Evolutionary conservation across 495 filamentous ascomycete species (phyloP), one percentile per base, ranked within the genome.

Genomic region (Acidomyces sp.): DNA sequence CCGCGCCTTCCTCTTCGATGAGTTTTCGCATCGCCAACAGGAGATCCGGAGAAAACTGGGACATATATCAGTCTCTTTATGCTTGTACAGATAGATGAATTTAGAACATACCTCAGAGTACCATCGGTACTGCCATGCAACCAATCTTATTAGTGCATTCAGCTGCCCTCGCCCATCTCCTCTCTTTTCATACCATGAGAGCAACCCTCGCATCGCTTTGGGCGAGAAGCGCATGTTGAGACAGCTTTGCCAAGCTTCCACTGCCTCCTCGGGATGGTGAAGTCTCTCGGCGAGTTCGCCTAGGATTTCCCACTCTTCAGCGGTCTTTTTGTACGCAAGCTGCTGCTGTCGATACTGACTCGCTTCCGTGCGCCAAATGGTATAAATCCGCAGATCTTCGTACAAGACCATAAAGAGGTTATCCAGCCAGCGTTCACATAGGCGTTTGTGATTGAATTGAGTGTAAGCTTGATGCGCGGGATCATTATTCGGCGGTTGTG

Each of bases 361-460:
- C 75, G 95, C 83, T 61, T 96, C 92, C 2, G 90, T 94, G 27
- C 90, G 78, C 90, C 90, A 97, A 57, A 97, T 96, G 27, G 90
- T 96, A 63, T 96, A 97, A 41, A 97, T 86, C 21, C 90, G 83
- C 7, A 97, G 73, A 54, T 97, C 90, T 59, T 97, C 90, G 55
- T 96, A 97, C 1, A 96, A 72, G 0, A 96, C 88, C 90, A 97
- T 97, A 66, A 97, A 96, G 23, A 97, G 73, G 50, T 93, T 96
- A 61, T 97, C 90, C 2, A 97, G 73, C 90, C 90, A 97, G 46
- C 90, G 75, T 56, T 97, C 90, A 54, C 90, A 97, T 3, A 97
- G 75, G 1, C 90, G 80, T 64, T 97, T 97, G 62, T 95, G 90
- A 45, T 85, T 85, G 56, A 97, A 83, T 43, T 78, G 71, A 6